phyloP scores from a whole-genome alignment of 1,284 basidiomycete genomes.

The Boletellus dicymbophilus region DNA sequence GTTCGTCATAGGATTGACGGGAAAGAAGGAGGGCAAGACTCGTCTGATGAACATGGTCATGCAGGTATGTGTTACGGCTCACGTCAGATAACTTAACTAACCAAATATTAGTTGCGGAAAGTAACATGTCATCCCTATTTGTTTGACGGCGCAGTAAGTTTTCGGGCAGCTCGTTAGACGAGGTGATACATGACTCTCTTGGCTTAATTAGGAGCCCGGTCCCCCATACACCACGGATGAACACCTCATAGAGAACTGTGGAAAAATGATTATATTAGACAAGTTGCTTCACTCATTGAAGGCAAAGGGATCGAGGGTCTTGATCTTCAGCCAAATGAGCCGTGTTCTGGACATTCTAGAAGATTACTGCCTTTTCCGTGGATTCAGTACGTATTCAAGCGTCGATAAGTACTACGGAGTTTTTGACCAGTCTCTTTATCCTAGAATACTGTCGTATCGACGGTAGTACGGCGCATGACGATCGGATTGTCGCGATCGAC shows the following conservation, averaged over 20 bases:
- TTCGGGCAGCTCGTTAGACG: conserved; percentile 3
- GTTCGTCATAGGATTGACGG: conserved; percentile 64
- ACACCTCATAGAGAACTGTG: conserved; percentile 92
- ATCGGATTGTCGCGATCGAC: conserved; percentile 95
- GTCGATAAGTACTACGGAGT: no score
- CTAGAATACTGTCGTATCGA: conserved; percentile 98
- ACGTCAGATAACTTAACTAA: conserved; percentile 6
- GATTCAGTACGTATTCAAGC: conserved; percentile 68
- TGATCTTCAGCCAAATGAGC: conserved; percentile 99
- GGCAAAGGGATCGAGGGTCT: conserved; percentile 89
- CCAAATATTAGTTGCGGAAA: conserved; percentile 57
- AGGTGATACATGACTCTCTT: neutral
- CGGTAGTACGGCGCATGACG: conserved; percentile 94
- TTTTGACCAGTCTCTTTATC: conserved; percentile 4
- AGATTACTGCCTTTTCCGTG: conserved; percentile 95
- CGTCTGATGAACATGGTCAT: conserved; percentile 99
- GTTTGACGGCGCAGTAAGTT: conserved; percentile 79
- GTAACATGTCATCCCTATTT: conserved; percentile 86
- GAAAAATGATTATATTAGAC: conserved; percentile 98
- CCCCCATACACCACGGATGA: conserved; percentile 99
- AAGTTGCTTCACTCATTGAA: conserved; percentile 91
- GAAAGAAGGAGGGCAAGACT: conserved; percentile 99
- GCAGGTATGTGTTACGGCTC: conserved; percentile 65
- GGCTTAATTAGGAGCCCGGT: conserved; percentile 75
- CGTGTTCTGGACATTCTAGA: conserved; percentile 94